phyloP scores from a whole-genome alignment of 345 rosid genomes.

The Lumnitzera littorea region DNA sequence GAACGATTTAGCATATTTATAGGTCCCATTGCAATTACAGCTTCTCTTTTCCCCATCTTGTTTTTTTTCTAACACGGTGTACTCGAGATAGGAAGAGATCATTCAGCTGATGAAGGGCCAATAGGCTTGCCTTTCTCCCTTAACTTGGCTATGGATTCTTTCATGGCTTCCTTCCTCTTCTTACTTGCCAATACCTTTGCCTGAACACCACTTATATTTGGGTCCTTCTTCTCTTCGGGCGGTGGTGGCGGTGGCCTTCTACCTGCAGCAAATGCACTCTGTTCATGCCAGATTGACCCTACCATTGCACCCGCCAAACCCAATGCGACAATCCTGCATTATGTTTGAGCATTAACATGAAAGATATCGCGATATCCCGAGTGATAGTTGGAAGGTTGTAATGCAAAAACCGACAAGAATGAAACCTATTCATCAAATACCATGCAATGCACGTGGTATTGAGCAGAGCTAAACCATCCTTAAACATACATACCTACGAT shows the following conservation, averaged over 20 bases:
- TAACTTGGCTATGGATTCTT: constrained; percentile 31
- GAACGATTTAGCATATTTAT: no score
- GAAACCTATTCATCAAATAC: no score
- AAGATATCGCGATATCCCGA: not conserved
- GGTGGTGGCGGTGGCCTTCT: constrained; percentile 67
- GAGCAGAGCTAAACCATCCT: no score
- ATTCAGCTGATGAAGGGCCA: not conserved
- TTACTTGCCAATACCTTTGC: constrained; percentile 86
- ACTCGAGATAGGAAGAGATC: not conserved
- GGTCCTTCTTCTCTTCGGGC: constrained; percentile 56
- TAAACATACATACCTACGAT: no score
- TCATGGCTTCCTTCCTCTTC: constrained; percentile 46
- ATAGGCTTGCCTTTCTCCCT: constrained; percentile 59
- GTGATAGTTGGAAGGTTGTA: no score
- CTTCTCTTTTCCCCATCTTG: no score
- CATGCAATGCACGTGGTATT: no score
- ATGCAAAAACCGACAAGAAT: no score
- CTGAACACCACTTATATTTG: constrained; percentile 61
- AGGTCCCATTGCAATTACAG: no score
- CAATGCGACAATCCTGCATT: constrained; percentile 32
- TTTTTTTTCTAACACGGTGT: no score
- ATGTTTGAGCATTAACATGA: not conserved
- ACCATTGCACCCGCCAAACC: constrained; percentile 36
- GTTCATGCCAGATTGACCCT: constrained; percentile 33
- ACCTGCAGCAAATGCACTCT: constrained; percentile 45